These are phyloP conservation scores for Colletotrichum spaethianum DNA, from an alignment of 2,329 filamentous ascomycete species.

Conservation along the genomic window DNA sequence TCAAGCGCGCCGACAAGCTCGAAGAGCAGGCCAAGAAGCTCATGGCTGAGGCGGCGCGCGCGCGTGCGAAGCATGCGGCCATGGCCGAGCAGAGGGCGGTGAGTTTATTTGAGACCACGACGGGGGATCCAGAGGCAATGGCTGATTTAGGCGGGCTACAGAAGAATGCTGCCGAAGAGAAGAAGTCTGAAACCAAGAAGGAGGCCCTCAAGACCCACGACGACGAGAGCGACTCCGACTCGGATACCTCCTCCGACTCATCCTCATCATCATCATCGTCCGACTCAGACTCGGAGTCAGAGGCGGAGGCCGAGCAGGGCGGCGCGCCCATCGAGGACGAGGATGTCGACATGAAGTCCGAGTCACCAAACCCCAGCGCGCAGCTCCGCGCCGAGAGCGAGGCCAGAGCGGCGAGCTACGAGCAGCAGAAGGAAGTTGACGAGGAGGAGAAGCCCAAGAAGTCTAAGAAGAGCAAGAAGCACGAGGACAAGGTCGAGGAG, in stretches of 20 bases:
- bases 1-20: slow-evolving; percentile 57
- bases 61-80: slow-evolving; percentile 47
- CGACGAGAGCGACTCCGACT: slow-evolving; percentile 41
- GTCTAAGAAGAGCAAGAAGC: slow-evolving; percentile 31
- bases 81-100: slow-evolving; percentile 48
- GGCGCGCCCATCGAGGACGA: slow-evolving; percentile 45
- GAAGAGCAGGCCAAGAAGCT: slow-evolving; percentile 58
- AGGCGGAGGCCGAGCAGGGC: slow-evolving; percentile 43
- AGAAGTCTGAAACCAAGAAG: slow-evolving; percentile 27
- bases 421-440: slow-evolving; percentile 49
- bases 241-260: slow-evolving; percentile 43
- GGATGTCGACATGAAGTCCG: slow-evolving; percentile 45
- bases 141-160: slow-evolving; percentile 34
- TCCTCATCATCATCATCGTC: slow-evolving; percentile 17
- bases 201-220: slow-evolving; percentile 41
- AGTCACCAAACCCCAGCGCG: slow-evolving; percentile 38
- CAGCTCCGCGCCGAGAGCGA: slow-evolving; percentile 42
- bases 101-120: not conserved
- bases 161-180: slow-evolving; percentile 46
- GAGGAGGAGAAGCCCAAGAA: slow-evolving; percentile 42
- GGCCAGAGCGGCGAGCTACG: slow-evolving; percentile 27
- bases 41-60: slow-evolving; percentile 56
- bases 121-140: too few species aligned
- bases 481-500: slow-evolving; percentile 35
- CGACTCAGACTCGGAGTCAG: slow-evolving; percentile 35